These are phyloP conservation scores for Solanum boliviense DNA, from an alignment of 257 asterid genomes.

Conservation along the genomic window DNA sequence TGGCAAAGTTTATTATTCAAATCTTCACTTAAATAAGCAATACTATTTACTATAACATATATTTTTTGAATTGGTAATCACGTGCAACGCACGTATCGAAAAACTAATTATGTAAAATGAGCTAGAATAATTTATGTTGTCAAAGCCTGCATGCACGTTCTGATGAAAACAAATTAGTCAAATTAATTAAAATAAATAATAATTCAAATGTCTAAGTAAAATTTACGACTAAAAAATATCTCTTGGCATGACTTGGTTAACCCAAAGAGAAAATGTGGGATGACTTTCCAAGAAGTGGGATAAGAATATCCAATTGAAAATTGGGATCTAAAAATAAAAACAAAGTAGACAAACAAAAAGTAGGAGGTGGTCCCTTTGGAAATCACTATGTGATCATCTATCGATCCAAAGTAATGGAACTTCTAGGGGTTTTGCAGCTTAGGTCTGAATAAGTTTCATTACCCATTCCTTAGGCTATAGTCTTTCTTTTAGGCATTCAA, in stretches of 20 bases:
- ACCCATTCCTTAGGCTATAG: background rate
- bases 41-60: too few species aligned
- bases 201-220: too few species aligned
- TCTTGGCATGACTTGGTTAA: too few species aligned
- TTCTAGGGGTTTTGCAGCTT: constrained; percentile 1
- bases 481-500: background rate
- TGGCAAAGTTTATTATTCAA: too few species aligned
- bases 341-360: background rate
- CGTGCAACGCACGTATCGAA: too few species aligned
- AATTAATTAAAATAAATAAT: too few species aligned
- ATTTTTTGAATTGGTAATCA: too few species aligned
- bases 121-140: too few species aligned
- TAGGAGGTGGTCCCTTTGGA: constrained; percentile 17
- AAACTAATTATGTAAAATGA: too few species aligned
- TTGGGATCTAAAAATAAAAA: constrained; percentile 9
- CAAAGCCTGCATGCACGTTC: too few species aligned
- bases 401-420: constrained; percentile 6
- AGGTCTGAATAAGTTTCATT: background rate
- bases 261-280: background rate
- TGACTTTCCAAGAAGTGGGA: background rate
- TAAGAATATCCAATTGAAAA: constrained; percentile 20
- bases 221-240: background rate
- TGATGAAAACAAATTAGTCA: too few species aligned
- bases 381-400: background rate
- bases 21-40: too few species aligned